phyloP scores from a whole-genome alignment of 1,139 yeast species.

The Candida buenavistaensis region DNA sequence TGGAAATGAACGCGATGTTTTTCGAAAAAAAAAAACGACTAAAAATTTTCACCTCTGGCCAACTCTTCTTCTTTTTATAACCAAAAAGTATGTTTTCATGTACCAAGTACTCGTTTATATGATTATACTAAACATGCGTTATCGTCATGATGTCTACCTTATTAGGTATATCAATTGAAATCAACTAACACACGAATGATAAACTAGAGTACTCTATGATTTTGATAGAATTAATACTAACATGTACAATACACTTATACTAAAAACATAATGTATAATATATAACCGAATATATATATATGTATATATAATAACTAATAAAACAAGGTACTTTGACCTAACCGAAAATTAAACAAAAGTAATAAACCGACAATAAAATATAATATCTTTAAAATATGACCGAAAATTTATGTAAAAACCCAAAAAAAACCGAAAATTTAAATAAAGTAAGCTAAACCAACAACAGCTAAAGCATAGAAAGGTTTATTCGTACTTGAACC shows the following conservation, averaged over 20 bases:
- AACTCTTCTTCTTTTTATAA: background rate
- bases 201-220: background rate
- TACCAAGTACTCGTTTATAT: too few species aligned
- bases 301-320: too few species aligned
- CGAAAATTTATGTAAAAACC: too few species aligned
- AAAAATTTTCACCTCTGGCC: background rate
- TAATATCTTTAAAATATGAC: background rate
- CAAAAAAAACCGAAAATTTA: too few species aligned
- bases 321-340: too few species aligned
- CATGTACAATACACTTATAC: background rate
- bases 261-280: background rate
- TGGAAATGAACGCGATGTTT: background rate
- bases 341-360: too few species aligned
- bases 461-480: constrained; percentile 9
- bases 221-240: background rate
- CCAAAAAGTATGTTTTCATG: background rate
- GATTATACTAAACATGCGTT: constrained; percentile 6
- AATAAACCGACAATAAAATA: background rate
- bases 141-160: constrained; percentile 4
- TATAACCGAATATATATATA: too few species aligned
- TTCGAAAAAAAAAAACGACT: too few species aligned
- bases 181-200: constrained; percentile 6
- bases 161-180: constrained; percentile 1
- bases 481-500: constrained; percentile 8
- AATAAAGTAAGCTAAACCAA: constrained; percentile 6